Evolutionary conservation across 2,329 filamentous ascomycete genomes (phyloP).

Genomic region (Ophiostoma piceae): DNA sequence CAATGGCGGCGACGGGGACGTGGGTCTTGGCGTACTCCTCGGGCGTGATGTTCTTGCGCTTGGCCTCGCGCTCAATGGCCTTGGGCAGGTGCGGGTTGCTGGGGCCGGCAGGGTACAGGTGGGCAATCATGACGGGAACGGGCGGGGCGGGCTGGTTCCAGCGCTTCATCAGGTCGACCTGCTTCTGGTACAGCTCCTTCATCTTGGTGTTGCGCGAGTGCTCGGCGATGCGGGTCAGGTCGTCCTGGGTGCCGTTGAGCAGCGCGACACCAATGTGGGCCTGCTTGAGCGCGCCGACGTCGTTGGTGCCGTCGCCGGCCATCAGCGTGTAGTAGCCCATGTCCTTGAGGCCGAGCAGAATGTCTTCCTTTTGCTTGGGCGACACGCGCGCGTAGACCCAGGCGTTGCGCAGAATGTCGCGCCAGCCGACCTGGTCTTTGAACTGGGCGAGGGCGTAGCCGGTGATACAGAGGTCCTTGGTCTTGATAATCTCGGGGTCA

Average conservation of each 20-base stretch:
- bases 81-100: constrained; percentile 91
- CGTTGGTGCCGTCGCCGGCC: constrained; percentile 97
- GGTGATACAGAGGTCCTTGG: constrained; percentile 91
- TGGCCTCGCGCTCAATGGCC: constrained; percentile 79
- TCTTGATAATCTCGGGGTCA: constrained; percentile 71
- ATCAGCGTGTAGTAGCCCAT: constrained; percentile 97
- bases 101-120: constrained; percentile 86
- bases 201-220: constrained; percentile 93
- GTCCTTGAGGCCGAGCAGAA: constrained; percentile 91
- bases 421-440: constrained; percentile 70
- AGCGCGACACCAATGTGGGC: constrained; percentile 95
- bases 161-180: constrained; percentile 80
- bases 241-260: constrained; percentile 88
- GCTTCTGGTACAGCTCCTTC: constrained; percentile 98
- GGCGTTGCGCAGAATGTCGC: constrained; percentile 74
- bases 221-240: constrained; percentile 85
- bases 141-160: constrained; percentile 95
- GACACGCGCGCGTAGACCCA: constrained; percentile 99
- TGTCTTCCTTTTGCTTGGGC: constrained; percentile 98
- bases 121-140: constrained; percentile 84
- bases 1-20: constrained; percentile 43
- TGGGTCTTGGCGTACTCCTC: constrained; percentile 50
- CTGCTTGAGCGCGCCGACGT: constrained; percentile 95
- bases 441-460: constrained; percentile 90
- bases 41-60: constrained; percentile 65